Base-by-base conservation (phyloP, 306 rosid species). In the Arachis hypogaea region DNA sequence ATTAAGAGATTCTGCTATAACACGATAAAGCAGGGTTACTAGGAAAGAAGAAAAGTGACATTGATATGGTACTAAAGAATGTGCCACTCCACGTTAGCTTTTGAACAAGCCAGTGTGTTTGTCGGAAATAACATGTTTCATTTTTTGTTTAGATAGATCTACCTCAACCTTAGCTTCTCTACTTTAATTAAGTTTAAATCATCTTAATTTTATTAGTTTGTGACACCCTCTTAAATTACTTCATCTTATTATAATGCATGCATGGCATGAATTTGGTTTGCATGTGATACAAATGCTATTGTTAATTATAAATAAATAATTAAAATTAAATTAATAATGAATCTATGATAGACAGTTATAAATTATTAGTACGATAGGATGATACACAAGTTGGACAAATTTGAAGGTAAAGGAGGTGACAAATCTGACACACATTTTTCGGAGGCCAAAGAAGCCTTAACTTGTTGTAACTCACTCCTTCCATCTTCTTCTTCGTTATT, bases 11-110 rank as follows among this genome's bases (percentile, higher is more conserved):
- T 74, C 62, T 28, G 66, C 66, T 72, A 33, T 33, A 29, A 65
- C 63, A 40, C 63, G 59, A 76, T 66, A 73, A 59, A 81, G 65
- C 69, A 42, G 33, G 22, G 57, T 59, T 66, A 47, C 56, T 43
- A 67, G 76, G 74, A 69, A 80, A 68, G 54, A 77, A 72, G 68
- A 72, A 61, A 83, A 79, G 75, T n/a, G 52, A 61, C 5, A 6
- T 44, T 54, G 47, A 59, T 55, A 68, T 33, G 14, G 74, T 72
- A 44, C 77, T 63, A 70, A 84, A 80, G 72, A 80, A 73, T 64
- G 82, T 73, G 74, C 78, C 82, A 56, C 73, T 58, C 73, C 85
- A 45, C 22, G 69, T 72, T 80, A 58, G 40, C 79, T 80, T 83
- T 80, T 68, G 18, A 50, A 36, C 14, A 49, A 42, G 41, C 18